Percentiles rank a stretch among this genome's conserved stretches.
phyloP scores from a whole-genome alignment of 2,329 filamentous ascomycete genomes.

The Westerdykella aurantiaca region DNA sequence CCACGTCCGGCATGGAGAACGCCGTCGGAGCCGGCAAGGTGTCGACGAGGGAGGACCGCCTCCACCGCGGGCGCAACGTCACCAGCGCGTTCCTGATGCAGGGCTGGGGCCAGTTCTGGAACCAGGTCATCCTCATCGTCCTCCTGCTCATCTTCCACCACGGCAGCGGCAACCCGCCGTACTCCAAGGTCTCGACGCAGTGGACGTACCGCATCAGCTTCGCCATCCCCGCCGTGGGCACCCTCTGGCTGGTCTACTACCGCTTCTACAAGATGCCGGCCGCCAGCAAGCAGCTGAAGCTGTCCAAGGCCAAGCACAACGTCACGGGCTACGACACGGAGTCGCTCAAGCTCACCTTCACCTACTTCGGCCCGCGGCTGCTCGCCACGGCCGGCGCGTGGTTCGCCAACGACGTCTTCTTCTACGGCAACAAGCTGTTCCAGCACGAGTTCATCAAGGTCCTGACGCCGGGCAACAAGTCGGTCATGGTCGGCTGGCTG shows the following conservation, averaged over 20 bases:
- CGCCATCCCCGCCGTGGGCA: conserved; percentile 82
- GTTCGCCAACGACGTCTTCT: conserved; percentile 98
- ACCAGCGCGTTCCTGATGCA: conserved; percentile 93
- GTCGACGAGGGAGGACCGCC: conserved; percentile 85
- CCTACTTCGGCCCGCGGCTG: conserved; percentile 78
- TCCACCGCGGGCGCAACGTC: conserved; percentile 92
- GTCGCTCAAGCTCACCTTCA: conserved; percentile 72
- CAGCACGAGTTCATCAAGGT: conserved; percentile 84
- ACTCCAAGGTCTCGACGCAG: conserved; percentile 70
- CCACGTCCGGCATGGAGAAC: conserved; percentile 90
- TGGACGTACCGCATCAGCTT: conserved; percentile 92
- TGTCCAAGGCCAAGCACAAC: conserved; percentile 76
- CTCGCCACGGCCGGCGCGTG: conserved; percentile 81
- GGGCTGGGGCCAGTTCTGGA: conserved; percentile 89
- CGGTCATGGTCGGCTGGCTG: conserved; percentile 80
- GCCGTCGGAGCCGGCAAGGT: conserved; percentile 78
- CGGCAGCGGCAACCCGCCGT: conserved; percentile 68
- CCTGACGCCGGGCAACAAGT: conserved; percentile 62
- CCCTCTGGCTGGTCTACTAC: conserved; percentile 93
- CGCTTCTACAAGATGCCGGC: conserved; percentile 91
- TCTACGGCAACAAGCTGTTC: conserved; percentile 99
- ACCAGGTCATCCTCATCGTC: conserved; percentile 84
- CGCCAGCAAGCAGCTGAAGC: conserved; percentile 73
- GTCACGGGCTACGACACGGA: conserved; percentile 91
- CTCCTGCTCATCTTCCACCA: conserved; percentile 84